Percentiles rank a stretch among this genome's conserved stretches.
phyloP scores from a whole-genome alignment of 768 basidiomycete species.

The Holtermanniella nyarrowii region DNA sequence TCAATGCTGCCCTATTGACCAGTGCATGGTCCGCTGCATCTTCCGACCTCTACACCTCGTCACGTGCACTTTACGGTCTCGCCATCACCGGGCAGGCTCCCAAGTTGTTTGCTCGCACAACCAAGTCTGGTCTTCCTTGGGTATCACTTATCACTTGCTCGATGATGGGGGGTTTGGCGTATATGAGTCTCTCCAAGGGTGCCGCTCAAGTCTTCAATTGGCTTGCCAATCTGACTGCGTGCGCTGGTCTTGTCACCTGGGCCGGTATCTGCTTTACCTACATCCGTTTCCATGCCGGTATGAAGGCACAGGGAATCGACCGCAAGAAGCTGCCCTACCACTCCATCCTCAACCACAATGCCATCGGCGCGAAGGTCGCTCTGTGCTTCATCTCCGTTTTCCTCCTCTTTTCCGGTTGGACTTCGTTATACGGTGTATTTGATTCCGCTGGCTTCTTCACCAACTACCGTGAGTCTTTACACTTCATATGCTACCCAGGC shows the following conservation, averaged over 20 bases:
- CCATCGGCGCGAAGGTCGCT: slow-evolving; percentile 41
- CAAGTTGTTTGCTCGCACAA: slow-evolving; percentile 59
- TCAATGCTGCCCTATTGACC: slow-evolving; percentile 53
- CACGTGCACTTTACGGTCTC: slow-evolving; percentile 66
- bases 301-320: slow-evolving; percentile 68
- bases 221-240: slow-evolving; percentile 61
- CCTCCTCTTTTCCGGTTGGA: slow-evolving; percentile 38
- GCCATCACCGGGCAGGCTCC: slow-evolving; percentile 74
- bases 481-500: slow-evolving; percentile 1
- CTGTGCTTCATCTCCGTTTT: slow-evolving; percentile 35
- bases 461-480: slow-evolving; percentile 56
- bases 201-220: slow-evolving; percentile 67
- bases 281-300: slow-evolving; percentile 71
- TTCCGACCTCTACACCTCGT: slow-evolving; percentile 80
- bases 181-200: slow-evolving; percentile 61
- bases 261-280: slow-evolving; percentile 66
- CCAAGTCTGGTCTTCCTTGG: slow-evolving; percentile 64
- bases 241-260: slow-evolving; percentile 58
- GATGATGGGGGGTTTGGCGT: slow-evolving; percentile 53
- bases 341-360: slow-evolving; percentile 48
- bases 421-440: slow-evolving; percentile 43
- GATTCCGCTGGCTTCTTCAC: slow-evolving; percentile 62
- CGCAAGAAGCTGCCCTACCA: slow-evolving; percentile 61
- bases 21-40: slow-evolving; percentile 89
- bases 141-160: slow-evolving; percentile 61